Evolutionary conservation across 2,329 filamentous ascomycete species (phyloP).

Genomic region (Apiospora hydei): DNA sequence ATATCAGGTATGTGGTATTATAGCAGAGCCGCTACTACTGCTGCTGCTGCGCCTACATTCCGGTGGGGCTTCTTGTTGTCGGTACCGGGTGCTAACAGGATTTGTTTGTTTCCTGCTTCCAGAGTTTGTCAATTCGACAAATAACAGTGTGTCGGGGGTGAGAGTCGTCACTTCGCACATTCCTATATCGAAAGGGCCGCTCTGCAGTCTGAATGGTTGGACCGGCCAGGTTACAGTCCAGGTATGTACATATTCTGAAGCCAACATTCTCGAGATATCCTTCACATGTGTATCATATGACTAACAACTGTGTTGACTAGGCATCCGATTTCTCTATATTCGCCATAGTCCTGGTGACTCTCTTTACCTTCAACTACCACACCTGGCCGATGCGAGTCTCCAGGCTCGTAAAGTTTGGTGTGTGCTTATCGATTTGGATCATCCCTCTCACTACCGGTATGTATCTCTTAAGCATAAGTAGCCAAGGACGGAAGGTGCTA

Average conservation of each 20-base stretch:
- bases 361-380: constrained; percentile 27
- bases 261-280: too few relatives aligned
- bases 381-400: background rate
- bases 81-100: background rate
- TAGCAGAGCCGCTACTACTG: background rate
- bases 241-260: background rate
- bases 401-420: background rate
- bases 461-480: too few relatives aligned
- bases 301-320: constrained; percentile 14
- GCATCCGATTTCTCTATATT: constrained; percentile 29
- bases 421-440: constrained; percentile 14
- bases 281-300: too few relatives aligned
- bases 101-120: background rate
- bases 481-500: background rate
- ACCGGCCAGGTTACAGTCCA: constrained; percentile 22
- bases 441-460: constrained; percentile 25
- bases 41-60: background rate
- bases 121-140: constrained; percentile 29
- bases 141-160: constrained; percentile 27
- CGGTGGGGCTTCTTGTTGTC: too few relatives aligned
- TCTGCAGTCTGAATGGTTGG: constrained; percentile 22
- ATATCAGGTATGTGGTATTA: constrained; percentile 24
- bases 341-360: constrained; percentile 28
- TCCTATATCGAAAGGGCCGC: constrained; percentile 21
- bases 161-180: constrained; percentile 14